Percentiles rank a stretch among this genome's conserved stretches.
Evolutionary conservation across 441 rosid genomes (phyloP).

Genomic region (Geranium incanum): DNA sequence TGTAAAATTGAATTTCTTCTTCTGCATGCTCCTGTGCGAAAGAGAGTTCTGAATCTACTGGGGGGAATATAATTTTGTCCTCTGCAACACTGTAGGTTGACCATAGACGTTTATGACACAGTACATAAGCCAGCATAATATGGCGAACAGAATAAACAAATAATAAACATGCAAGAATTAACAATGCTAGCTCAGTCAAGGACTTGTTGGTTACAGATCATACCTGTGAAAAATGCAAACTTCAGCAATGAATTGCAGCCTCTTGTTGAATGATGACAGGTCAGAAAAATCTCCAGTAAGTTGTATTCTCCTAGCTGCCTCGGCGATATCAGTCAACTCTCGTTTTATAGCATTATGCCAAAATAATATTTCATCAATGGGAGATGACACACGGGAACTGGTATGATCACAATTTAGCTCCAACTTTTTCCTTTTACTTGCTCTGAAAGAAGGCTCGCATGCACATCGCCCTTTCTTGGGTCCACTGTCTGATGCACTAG

Average conservation of each 20-base stretch:
- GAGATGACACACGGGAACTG: conserved; percentile 34
- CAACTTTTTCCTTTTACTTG: conserved; percentile 48
- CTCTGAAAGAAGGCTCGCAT: conserved; percentile 34
- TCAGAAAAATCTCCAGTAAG: conserved; percentile 53
- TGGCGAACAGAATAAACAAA: neutral
- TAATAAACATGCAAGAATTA: neutral
- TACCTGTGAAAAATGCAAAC: conserved; percentile 76
- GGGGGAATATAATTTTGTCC: conserved; percentile 76
- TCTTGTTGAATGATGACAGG: conserved; percentile 51
- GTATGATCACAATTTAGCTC: conserved; percentile 31
- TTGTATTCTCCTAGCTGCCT: conserved; percentile 54
- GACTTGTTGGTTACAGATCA: neutral
- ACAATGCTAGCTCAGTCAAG: neutral
- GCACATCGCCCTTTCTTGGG: conserved; percentile 33
- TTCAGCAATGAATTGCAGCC: conserved; percentile 75
- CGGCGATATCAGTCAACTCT: conserved; percentile 56
- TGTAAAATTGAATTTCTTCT: conserved; percentile 58
- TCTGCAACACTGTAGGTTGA: conserved; percentile 60
- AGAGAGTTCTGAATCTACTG: conserved; percentile 60
- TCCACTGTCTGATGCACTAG: conserved; percentile 29
- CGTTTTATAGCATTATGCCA: conserved; percentile 74
- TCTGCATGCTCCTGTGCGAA: conserved; percentile 69
- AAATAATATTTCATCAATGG: conserved; percentile 63
- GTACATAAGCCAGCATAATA: conserved; percentile 14
- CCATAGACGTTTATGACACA: conserved; percentile 17